These are phyloP conservation scores for Nakazawaea anatomiae DNA, from an alignment of 805 yeast species.

Conservation along the genomic window DNA sequence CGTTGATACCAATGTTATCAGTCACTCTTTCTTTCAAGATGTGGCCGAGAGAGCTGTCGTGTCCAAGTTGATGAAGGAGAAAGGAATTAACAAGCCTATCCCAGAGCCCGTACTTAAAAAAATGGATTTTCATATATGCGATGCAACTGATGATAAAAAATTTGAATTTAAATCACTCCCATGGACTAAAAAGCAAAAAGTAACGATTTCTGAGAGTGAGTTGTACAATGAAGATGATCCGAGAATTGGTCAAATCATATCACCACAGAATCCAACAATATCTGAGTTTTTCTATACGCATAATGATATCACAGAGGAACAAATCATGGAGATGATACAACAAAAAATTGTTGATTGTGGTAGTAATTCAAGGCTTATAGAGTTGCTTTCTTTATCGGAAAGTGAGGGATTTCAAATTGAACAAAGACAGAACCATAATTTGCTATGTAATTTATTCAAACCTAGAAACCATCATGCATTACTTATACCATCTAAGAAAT, in stretches of 20 bases:
- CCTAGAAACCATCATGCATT: slow-evolving; percentile 5
- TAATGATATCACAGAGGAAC: not conserved
- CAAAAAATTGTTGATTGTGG: not conserved
- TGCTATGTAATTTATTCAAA: slow-evolving; percentile 4
- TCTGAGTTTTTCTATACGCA: not conserved
- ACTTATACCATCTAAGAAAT: slow-evolving; percentile 5
- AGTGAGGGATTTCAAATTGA: not conserved
- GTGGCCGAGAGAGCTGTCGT: not conserved
- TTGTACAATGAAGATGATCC: not conserved
- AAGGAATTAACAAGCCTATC: slow-evolving; percentile 3
- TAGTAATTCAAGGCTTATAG: slow-evolving; percentile 2
- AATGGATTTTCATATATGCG: slow-evolving; percentile 5
- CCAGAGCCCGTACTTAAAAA: not conserved
- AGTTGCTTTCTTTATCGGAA: not conserved
- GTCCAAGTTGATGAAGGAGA: slow-evolving; percentile 9
- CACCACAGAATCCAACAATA: not conserved
- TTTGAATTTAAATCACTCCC: too few species aligned
- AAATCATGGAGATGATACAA: not conserved
- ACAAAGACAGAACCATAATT: not conserved
- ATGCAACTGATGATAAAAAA: not conserved
- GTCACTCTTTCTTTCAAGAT: slow-evolving; percentile 2
- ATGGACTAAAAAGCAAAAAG: too few species aligned
- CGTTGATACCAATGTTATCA: not conserved
- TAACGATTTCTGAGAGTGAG: too few species aligned
- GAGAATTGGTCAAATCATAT: not conserved